Percentiles rank a stretch among this genome's conserved stretches.
phyloP scores from a whole-genome alignment of 139 green algal genomes.

The Chlamydomonas eustigma region DNA sequence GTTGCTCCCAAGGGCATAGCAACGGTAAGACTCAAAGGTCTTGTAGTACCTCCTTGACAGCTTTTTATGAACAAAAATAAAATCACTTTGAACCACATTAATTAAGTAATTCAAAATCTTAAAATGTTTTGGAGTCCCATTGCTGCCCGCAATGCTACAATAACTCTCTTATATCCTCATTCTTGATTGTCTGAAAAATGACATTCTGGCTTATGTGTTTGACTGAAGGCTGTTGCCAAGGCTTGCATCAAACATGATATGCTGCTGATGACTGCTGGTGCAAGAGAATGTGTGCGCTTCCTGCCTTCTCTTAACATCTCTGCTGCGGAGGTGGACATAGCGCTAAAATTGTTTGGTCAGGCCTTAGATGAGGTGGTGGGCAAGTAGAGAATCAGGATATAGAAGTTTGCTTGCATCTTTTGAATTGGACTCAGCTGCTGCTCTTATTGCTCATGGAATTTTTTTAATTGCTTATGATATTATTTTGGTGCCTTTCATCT shows the following conservation, averaged over 20 bases:
- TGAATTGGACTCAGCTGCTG: too few species aligned
- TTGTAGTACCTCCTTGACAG: background rate
- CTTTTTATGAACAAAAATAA: background rate
- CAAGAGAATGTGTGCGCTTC: conserved; percentile 72
- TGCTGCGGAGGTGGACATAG: conserved; percentile 49
- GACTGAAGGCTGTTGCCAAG: conserved; percentile 38
- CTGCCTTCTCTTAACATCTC: conserved; percentile 70
- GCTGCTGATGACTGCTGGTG: conserved; percentile 68
- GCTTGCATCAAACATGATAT: conserved; percentile 48
- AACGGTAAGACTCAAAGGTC: conserved; percentile 25
- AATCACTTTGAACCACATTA: background rate
- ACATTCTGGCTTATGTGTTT: background rate
- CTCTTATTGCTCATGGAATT: too few species aligned
- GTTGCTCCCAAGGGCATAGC: conserved; percentile 40
- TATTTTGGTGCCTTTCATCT: too few species aligned
- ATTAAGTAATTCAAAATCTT: background rate
- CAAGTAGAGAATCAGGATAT: background rate
- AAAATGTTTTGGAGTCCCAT: background rate
- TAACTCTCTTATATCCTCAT: background rate
- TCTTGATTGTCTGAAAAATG: background rate
- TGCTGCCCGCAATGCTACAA: background rate
- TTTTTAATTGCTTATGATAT: too few species aligned
- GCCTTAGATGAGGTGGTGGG: conserved; percentile 47
- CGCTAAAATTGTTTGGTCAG: conserved; percentile 42
- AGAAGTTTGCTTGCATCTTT: too few species aligned